phyloP scores from a whole-genome alignment of 257 asterid species.

The Plectranthus barbatus region DNA sequence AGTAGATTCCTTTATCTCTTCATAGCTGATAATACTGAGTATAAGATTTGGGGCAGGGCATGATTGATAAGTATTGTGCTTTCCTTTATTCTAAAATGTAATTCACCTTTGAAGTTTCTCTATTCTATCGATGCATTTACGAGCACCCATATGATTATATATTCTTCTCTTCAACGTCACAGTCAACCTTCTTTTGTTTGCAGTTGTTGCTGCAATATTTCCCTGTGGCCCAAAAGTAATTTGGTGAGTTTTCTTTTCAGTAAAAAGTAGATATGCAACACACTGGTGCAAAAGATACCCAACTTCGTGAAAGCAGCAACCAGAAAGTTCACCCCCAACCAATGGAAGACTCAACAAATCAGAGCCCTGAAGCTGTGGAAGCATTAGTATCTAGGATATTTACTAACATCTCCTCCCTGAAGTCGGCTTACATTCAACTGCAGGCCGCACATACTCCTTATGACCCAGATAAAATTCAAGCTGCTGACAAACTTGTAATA shows the following conservation, averaged over 20 bases:
- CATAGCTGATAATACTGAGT: neutral
- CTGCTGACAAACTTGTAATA: slow-evolving; percentile 92
- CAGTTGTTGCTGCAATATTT: slow-evolving; percentile 24
- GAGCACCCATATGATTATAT: neutral
- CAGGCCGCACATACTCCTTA: slow-evolving; percentile 97
- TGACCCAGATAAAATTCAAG: slow-evolving; percentile 94
- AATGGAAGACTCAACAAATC: slow-evolving; percentile 85
- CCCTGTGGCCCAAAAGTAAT: slow-evolving; percentile 19
- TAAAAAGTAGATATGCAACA: slow-evolving; percentile 90
- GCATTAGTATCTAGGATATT: slow-evolving; percentile 76
- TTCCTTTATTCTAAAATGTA: neutral
- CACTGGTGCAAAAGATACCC: slow-evolving; percentile 79
- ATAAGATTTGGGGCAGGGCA: slow-evolving; percentile 2
- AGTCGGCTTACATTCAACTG: slow-evolving; percentile 89
- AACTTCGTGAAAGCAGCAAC: slow-evolving; percentile 89
- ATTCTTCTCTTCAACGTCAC: neutral
- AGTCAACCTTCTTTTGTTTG: slow-evolving; percentile 15
- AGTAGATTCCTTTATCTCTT: neutral
- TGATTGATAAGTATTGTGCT: neutral
- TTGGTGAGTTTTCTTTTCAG: slow-evolving; percentile 20
- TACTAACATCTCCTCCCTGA: slow-evolving; percentile 78
- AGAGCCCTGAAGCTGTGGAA: slow-evolving; percentile 89
- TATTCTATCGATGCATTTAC: neutral
- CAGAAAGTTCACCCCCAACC: slow-evolving; percentile 99
- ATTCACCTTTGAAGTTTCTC: neutral